Evolutionary conservation across 192 early-diverging fungal species (phyloP), one percentile per base, ranked within the genome.

Genomic region (Gonapodya prolifera): DNA sequence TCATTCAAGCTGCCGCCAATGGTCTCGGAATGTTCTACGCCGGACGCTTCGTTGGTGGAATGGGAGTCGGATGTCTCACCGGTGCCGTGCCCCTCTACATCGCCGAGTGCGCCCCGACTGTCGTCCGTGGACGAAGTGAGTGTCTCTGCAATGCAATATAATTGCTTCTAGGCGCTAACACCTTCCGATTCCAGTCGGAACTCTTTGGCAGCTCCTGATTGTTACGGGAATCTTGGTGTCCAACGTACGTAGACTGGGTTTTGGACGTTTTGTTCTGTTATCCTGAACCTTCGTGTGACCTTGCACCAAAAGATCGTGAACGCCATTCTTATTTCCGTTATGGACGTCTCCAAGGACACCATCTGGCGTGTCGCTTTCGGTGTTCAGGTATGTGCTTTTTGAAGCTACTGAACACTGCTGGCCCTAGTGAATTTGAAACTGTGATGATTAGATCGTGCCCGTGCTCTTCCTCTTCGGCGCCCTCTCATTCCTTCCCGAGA

Each of bases 291-390:
- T 8, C 8, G 8, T 61, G 45, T 8, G 28, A 30, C 29, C 18
- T 13, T 29, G 28, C 8, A 16, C 31, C 29, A 2, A 30, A 2
- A 32, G 18, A 18, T 32, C 8, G 71, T 87, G 83, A 45, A 61
- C 45, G 77, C 81, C 75, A 87, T 88, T 78, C 82, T 87, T 79
- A 77, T 35, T 69, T 32, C 70, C 34, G 35, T 81, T 13, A 76
- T 35, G 28, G 30, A 31, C 69, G 78, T 85, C 31, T 34, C 82
- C n/a, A 77, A 79, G 32, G 74, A 86, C 75, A 86, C 87, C 36
- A 83, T 89, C 35, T 98, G 94, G 93, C 87, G 94, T 77, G 83
- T 94, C 70, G 92, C 94, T 13, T 88, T 95, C 76, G 92, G 89
- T 76, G 81, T 97, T 61, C 96, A 97, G 82, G 81, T 61, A 61